Base-by-base conservation (phyloP, 176 grass and related monocot species). In the Coix lacrymajobi region DNA sequence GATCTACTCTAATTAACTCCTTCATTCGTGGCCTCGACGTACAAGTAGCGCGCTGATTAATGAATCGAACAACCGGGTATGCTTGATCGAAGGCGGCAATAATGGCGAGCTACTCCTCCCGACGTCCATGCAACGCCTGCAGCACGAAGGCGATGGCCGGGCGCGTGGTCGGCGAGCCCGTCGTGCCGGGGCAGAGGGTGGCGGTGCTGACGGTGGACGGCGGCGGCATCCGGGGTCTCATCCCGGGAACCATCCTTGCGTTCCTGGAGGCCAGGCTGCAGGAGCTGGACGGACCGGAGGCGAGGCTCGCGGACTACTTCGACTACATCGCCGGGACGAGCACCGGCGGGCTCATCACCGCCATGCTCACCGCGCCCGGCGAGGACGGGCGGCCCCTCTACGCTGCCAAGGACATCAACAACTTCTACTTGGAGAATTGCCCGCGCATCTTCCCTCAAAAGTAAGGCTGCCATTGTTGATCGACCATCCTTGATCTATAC, bases 251-350 rank as follows among this genome's bases (percentile, higher is more conserved):
- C 44, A 81, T 91, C 54, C 89, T 91, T 1, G 85, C 66, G 0
- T 91, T 81, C 82, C 85, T 91, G 0, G 89, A 91, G 38, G 60
- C 61, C 17, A 43, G 8, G 84, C 62, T 88, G 8, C 80, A 83
- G 86, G 78, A 79, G 57, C 79, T 86, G 20, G 90, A 92, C 22
- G 86, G 90, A 29, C 58, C 82, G 9, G 73, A 76, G 7, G 83
- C 61, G 1, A 79, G 90, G 78, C 62, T 92, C 8, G 86, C 90
- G 0, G 83, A 92, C 56, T 92, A 92, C 79, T 92, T 88, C 64
- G 86, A 92, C 45, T 74, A 80, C 49, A 79, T 92, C 51, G 71
- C 83, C 62, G 86, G 90, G 11, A 92, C 90, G 17, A 92, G 90
- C 71, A 92, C 90, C 43, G 90, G 90, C 39, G 90, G 90, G 19